Conservation (phyloP, 2,329 filamentous ascomycete species). For the Scedosporium minutisporum region DNA sequence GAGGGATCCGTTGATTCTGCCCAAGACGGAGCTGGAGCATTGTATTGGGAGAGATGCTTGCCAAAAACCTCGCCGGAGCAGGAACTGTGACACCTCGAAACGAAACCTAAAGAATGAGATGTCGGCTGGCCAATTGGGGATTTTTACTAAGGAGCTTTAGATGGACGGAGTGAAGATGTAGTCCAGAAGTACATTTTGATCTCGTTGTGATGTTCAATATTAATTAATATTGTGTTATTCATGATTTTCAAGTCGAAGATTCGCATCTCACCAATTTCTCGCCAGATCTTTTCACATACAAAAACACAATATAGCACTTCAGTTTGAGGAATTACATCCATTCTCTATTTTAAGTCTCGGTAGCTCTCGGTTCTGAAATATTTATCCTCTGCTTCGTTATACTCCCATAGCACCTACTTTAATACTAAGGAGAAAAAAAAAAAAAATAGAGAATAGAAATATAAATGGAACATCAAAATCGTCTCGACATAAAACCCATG, state of each 20-base stretch:
- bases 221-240: background rate
- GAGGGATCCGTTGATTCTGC: constrained; percentile 18
- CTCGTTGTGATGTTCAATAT: background rate
- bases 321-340: background rate
- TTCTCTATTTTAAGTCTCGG: background rate
- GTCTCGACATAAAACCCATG: background rate
- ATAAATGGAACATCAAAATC: background rate
- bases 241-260: background rate
- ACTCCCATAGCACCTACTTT: too few species aligned
- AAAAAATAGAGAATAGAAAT: too few species aligned
- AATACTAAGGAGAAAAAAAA: too few species aligned
- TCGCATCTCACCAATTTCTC: too few species aligned
- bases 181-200: background rate
- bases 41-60: constrained; percentile 8
- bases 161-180: background rate
- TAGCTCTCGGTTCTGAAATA: too few species aligned
- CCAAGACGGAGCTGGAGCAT: constrained; percentile 21
- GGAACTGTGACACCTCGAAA: too few species aligned
- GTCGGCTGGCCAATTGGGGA: too few species aligned
- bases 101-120: too few species aligned
- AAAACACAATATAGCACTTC: background rate
- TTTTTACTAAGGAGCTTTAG: too few species aligned
- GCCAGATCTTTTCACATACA: background rate
- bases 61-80: background rate
- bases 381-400: too few species aligned